These are phyloP conservation scores for Epichloe sp. DNA, from an alignment of 2,329 filamentous ascomycete species.

Conservation along the genomic window DNA sequence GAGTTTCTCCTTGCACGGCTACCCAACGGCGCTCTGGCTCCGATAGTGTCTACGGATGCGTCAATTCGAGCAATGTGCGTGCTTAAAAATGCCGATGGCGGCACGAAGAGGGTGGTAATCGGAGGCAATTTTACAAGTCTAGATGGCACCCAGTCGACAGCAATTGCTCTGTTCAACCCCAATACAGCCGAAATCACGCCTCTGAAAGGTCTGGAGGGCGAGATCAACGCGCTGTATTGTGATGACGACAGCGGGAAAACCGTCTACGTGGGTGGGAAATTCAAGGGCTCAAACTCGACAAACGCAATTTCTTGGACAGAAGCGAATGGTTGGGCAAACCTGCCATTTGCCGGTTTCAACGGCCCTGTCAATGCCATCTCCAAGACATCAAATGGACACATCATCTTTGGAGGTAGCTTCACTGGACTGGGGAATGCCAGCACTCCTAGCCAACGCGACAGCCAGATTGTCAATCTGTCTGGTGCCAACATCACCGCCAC, in stretches of 20 bases:
- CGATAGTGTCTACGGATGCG: constrained; percentile 65
- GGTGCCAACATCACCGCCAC: constrained; percentile 60
- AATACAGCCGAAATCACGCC: constrained; percentile 56
- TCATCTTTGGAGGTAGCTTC: constrained; percentile 86
- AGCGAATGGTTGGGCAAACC: constrained; percentile 56
- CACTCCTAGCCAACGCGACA: constrained; percentile 50
- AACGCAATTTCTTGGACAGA: constrained; percentile 79
- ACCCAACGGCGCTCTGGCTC: constrained; percentile 72
- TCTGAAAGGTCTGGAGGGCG: constrained; percentile 69
- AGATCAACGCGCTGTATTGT: constrained; percentile 72
- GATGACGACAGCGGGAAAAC: constrained; percentile 57
- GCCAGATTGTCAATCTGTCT: constrained; percentile 72
- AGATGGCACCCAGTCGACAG: constrained; percentile 59
- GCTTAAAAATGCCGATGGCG: constrained; percentile 54
- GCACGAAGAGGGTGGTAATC: constrained; percentile 61
- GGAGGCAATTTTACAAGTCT: constrained; percentile 95
- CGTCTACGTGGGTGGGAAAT: constrained; percentile 87
- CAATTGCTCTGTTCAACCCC: constrained; percentile 71
- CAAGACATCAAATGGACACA: constrained; percentile 66
- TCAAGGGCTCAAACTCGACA: constrained; percentile 65
- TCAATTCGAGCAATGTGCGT: constrained; percentile 82
- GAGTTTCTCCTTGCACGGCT: constrained; percentile 69
- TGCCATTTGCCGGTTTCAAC: constrained; percentile 92
- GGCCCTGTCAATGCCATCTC: constrained; percentile 78
- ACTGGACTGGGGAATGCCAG: constrained; percentile 75